Evolutionary conservation across 2,329 filamentous ascomycete genomes (phyloP), one percentile per base, ranked within the genome.

Genomic region (Arthrinium phaeospermum): DNA sequence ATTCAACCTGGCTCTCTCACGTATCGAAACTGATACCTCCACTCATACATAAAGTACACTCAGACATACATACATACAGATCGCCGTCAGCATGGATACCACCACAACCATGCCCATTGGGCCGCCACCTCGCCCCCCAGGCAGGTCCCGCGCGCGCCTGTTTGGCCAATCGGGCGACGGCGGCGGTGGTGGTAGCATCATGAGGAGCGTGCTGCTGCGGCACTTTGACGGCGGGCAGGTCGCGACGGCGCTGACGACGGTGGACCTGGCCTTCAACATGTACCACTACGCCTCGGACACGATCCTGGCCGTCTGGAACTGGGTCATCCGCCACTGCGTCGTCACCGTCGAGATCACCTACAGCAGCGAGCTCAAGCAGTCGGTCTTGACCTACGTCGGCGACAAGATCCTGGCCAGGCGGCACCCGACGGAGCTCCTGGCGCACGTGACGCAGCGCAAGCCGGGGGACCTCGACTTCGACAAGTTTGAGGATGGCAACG

Each of bases 321-420:
- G 57, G 57, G 57, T 41, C 30, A 64, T 64, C 57, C 30, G 57
- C 30, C 57, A 64, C 57, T 64, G 57, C 57, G 30, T 64, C 30
- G 57, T 64, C 57, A 37, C 30, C 57, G 30, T 64, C 57, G 57
- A 64, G 30, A 64, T 64, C 57, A 37, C 57, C 19, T 41, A 64
- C 57, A 41, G 30, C 57, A n/a, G 30, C 57, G 57, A 64, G 30
- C 30, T 64, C 16, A 41, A 41, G 30, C 57, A 64, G 57, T 41
- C 30, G 30, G 57, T 64, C 34, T 19, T 64, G 19, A 41, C 57
- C 30, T 64, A 64, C 30, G 30, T 64, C 57, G 57, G 57, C 30
- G 57, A 64, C 57, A 37, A 34, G 57, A 30, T 64, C 30, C 57
- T 64, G 19, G 57, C 57, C 16, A 7, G 30, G 57, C 30, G 57